A percentile compares a stretch with the other conserved stretches of the same genome.
Conservation (phyloP, 495 filamentous ascomycete genomes). For the Aspergillus taichungensis region DNA sequence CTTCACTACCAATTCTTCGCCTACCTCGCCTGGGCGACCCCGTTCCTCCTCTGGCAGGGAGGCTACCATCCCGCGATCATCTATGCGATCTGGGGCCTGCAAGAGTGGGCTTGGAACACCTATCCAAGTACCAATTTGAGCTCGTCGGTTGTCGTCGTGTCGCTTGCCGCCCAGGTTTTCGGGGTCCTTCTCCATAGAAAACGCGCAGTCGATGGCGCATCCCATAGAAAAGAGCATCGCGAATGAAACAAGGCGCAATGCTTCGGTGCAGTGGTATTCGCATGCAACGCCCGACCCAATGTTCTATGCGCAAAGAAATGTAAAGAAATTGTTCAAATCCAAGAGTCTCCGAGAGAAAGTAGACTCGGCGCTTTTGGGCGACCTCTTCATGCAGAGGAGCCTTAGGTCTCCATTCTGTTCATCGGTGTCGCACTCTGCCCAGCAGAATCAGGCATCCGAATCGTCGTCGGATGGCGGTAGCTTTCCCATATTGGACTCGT, state of each 20-base stretch:
- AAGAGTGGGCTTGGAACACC: constrained; percentile 96
- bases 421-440: too few species aligned
- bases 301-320: too few species aligned
- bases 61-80: constrained; percentile 65
- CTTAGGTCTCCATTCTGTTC: too few species aligned
- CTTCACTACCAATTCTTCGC: constrained; percentile 97
- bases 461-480: constrained; percentile 72
- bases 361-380: too few species aligned
- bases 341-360: too few species aligned
- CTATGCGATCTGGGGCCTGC: constrained; percentile 65
- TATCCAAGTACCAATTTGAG: constrained; percentile 84
- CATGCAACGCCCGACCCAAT: neutral
- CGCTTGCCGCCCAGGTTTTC: constrained; percentile 55
- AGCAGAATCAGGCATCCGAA: constrained; percentile 26
- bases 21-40: constrained; percentile 85
- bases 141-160: constrained; percentile 66
- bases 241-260: constrained; percentile 13
- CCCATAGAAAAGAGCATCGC: constrained; percentile 12
- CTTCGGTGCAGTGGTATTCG: neutral
- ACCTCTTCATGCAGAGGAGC: too few species aligned
- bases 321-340: too few species aligned
- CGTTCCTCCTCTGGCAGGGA: constrained; percentile 81
- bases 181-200: constrained; percentile 22
- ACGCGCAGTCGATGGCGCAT: constrained; percentile 10
- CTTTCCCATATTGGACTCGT: constrained; percentile 69